Base-by-base conservation (phyloP, 1,284 basidiomycete genomes). In the Caloboletus inedulis region DNA sequence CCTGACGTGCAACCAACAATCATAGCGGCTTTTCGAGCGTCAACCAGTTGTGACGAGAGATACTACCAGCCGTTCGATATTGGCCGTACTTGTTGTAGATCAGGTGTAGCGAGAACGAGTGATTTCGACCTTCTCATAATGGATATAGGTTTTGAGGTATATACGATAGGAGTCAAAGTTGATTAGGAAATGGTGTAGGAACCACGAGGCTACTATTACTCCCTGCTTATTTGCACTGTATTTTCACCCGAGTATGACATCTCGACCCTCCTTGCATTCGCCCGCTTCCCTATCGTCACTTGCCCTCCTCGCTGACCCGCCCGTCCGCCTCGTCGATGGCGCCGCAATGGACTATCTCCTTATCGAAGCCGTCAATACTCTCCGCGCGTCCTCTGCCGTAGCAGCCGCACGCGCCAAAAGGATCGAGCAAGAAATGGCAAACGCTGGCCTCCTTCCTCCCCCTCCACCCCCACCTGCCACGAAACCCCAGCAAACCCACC, bases 321-420 rank as follows among this genome's bases (percentile, higher is more conserved):
- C 84, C 19, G 65, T 66, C 8, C 75, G 76, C 18, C 73, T 80
- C 43, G 74, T 96, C 55, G 92, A 95, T 68, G 83, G 77, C 33
- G 80, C 86, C 12, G 83, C 83, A 1, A 86, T 94, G 74, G 87
- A 91, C 60, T 93, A 92, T 69, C 85, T 97, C 59, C 73, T 94
- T 44, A 92, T 94, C 51, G 87, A 90, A 63, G 79, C 87, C 59
- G 85, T 91, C 54, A 77, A 80, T 59, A 81, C 85, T 1, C 75
- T 95, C 29, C 79, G 83, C 27, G 79, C 79, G 36, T 92, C 90
- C 6, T 79, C 91, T 1, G 76, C 76, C 12, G 80, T 88, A 16
- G 89, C 90, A 7, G 76, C 82, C 2, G 77, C 80, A 39, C 78
- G 86, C 42, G 73, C 80, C 39, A 82, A 80, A 69, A 79, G 78